Evolutionary conservation across 345 rosid genomes (phyloP).

Genomic region (Garcia nutans): DNA sequence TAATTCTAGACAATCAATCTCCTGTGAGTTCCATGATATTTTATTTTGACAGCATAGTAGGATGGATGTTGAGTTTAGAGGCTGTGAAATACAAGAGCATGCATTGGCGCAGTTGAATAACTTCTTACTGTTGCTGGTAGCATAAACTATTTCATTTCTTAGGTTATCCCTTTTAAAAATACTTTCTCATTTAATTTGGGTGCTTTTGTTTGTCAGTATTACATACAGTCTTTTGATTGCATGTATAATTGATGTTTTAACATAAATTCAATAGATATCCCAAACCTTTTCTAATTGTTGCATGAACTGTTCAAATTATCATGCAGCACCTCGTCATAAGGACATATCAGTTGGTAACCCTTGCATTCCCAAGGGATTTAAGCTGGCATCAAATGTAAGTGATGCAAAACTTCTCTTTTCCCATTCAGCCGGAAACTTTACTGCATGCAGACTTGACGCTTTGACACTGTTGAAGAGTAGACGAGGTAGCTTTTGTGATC

Average conservation of each 20-base stretch:
- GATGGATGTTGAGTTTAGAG: neutral
- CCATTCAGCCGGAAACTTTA: constrained; percentile 42
- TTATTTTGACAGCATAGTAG: neutral
- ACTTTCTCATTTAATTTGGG: neutral
- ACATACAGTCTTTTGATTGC: neutral
- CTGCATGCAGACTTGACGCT: constrained; percentile 44
- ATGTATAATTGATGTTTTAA: neutral
- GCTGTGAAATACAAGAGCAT: neutral
- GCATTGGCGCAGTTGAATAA: neutral
- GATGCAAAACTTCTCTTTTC: constrained; percentile 22
- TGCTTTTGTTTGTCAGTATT: neutral
- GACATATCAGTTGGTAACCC: constrained; percentile 25
- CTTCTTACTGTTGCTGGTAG: neutral
- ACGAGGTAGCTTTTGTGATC: constrained; percentile 28
- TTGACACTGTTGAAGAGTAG: constrained; percentile 33
- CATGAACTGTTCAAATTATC: constrained; percentile 2
- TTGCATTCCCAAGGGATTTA: constrained; percentile 43
- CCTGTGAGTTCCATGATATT: constrained; percentile 31
- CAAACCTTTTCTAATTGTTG: neutral
- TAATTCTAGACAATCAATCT: constrained; percentile 24
- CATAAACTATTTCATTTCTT: neutral
- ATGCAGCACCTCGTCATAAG: constrained; percentile 28
- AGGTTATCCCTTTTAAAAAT: neutral
- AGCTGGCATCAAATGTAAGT: constrained; percentile 19
- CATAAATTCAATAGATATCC: constrained; percentile 11